Evolutionary conservation across 352 stramenopile species (phyloP).

Genomic region (Pythium brachiatum): DNA sequence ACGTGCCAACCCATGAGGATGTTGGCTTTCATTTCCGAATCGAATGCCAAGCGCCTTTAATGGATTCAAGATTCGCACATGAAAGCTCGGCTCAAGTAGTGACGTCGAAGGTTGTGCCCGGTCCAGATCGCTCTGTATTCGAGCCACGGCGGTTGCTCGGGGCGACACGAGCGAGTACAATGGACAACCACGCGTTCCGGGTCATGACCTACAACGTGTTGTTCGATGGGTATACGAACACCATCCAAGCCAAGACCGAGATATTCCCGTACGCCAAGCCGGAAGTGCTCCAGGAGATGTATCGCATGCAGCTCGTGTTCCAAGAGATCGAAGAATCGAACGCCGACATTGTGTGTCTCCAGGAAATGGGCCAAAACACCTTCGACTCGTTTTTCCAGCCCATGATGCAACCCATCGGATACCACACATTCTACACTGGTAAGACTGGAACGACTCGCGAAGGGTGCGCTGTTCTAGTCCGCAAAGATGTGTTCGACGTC

Average conservation of each 20-base stretch:
- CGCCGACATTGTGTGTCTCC: conserved; percentile 61
- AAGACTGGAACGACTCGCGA: conserved; percentile 72
- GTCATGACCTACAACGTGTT: conserved; percentile 86
- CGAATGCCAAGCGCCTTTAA: conserved; percentile 46
- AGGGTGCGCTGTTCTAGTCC: conserved; percentile 62
- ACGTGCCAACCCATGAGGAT: conserved; percentile 40
- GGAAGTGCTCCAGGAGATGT: conserved; percentile 50
- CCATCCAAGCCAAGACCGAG: conserved; percentile 45
- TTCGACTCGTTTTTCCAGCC: conserved; percentile 59
- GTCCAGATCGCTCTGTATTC: conserved; percentile 61
- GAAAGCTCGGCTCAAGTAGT: conserved; percentile 34
- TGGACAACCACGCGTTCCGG: conserved; percentile 37
- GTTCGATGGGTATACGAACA: conserved; percentile 69
- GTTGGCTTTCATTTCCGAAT: conserved; percentile 49
- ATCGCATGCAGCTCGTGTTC: conserved; percentile 72
- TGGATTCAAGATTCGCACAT: conserved; percentile 29
- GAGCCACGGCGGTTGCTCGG: conserved; percentile 26
- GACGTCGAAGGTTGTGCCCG: conserved; percentile 36
- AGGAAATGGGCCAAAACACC: conserved; percentile 67
- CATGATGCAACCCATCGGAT: conserved; percentile 51
- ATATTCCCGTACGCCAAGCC: conserved; percentile 61
- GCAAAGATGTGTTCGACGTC: conserved; percentile 41
- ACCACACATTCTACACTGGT: conserved; percentile 47
- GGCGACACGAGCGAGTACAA: conserved; percentile 11
- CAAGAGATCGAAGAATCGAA: conserved; percentile 69